phyloP scores from a whole-genome alignment of 345 rosid genomes.

The Syzygium oleosum region DNA sequence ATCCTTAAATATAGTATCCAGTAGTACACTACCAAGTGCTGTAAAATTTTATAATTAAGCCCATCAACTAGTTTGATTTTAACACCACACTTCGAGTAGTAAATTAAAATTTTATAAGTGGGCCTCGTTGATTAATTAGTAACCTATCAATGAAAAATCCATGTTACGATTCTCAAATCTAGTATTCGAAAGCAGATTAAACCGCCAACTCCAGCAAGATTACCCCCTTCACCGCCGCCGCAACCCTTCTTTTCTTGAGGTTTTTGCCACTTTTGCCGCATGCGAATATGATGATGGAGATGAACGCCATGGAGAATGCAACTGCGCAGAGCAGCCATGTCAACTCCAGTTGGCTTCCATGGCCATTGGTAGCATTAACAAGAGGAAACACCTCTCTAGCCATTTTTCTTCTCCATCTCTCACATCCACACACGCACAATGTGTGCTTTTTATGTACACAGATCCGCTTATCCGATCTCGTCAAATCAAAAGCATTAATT shows the following conservation, averaged over 20 bases:
- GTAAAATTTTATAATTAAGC: background rate
- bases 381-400: background rate
- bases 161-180: background rate
- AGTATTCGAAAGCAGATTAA: background rate
- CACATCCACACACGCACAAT: background rate
- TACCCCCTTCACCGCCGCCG: background rate
- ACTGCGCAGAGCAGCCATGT: background rate
- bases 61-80: background rate
- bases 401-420: background rate
- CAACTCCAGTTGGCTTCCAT: background rate
- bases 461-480: background rate
- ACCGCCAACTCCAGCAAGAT: background rate
- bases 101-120: background rate
- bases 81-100: background rate
- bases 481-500: background rate
- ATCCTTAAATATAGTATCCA: background rate
- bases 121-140: background rate
- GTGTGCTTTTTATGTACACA: background rate
- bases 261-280: background rate
- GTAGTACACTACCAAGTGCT: background rate
- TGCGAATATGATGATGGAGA: background rate
- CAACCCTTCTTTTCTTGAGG: background rate
- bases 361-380: background rate
- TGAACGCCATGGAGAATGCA: background rate
- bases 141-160: background rate